Conservation (phyloP, 78 protist species). For the Anaeramoeba flamelloides region DNA sequence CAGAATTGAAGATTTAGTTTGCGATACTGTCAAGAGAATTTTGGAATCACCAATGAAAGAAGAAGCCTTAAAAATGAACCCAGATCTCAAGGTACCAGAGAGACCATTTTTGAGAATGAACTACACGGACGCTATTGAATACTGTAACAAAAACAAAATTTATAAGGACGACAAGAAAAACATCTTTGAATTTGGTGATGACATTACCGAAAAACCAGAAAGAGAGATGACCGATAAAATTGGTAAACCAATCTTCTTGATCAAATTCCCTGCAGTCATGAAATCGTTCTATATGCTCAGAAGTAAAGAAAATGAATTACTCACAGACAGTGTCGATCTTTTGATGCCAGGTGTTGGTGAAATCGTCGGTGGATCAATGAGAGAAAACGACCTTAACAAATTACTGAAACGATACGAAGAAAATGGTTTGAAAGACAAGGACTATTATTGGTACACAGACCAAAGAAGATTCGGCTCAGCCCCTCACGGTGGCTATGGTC, state of each 20-base stretch:
- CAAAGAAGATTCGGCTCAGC: constrained; percentile 70
- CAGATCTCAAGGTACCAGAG: constrained; percentile 33
- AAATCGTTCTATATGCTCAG: constrained; percentile 85
- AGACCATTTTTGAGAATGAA: constrained; percentile 71
- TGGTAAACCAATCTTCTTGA: constrained; percentile 67
- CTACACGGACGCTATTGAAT: constrained; percentile 68
- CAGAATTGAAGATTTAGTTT: constrained; percentile 54
- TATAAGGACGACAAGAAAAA: constrained; percentile 24
- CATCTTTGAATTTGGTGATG: constrained; percentile 62
- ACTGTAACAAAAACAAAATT: constrained; percentile 43
- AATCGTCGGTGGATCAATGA: constrained; percentile 86
- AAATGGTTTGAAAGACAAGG: constrained; percentile 53
- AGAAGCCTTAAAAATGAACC: no score
- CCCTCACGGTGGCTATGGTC: constrained; percentile 93
- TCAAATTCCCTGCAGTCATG: constrained; percentile 71
- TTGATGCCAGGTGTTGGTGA: constrained; percentile 94
- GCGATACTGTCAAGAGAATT: constrained; percentile 37
- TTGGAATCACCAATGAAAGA: not conserved
- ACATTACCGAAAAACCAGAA: constrained; percentile 86
- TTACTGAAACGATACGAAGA: constrained; percentile 43
- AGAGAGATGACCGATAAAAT: constrained; percentile 72
- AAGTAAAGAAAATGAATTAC: not conserved
- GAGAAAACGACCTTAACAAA: constrained; percentile 51
- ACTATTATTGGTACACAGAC: constrained; percentile 87
- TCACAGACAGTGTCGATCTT: constrained; percentile 43